Percentiles rank a stretch among this genome's conserved stretches.
These are phyloP conservation scores for Lepidium aucheri DNA, from an alignment of 345 rosid species.

Conservation along the genomic window DNA sequence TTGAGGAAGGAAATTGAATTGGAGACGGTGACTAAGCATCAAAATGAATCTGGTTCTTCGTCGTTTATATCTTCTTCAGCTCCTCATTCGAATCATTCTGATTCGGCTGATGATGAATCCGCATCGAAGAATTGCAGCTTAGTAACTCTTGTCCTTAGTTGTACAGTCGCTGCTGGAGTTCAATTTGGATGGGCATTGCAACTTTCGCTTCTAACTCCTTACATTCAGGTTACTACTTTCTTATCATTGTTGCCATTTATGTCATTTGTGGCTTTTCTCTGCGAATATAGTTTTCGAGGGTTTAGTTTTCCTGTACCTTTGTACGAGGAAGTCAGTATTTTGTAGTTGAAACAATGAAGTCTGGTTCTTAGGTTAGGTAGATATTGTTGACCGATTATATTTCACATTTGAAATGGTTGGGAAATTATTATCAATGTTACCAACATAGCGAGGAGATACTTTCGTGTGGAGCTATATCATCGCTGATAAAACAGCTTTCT, in stretches of 20 bases:
- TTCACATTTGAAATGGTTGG: not conserved
- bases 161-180: conserved; percentile 91
- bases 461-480: not conserved
- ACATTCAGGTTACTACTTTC: conserved; percentile 57
- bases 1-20: conserved; percentile 59
- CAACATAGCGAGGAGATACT: not conserved
- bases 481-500: not conserved
- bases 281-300: not conserved
- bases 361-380: not conserved
- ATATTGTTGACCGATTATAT: not conserved
- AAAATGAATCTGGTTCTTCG: conserved; percentile 30
- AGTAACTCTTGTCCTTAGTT: conserved; percentile 58
- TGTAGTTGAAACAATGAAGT: not conserved
- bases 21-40: conserved; percentile 51
- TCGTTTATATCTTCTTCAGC: conserved; percentile 19
- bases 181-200: conserved; percentile 99
- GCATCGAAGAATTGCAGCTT: conserved; percentile 42
- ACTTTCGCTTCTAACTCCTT: conserved; percentile 88
- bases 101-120: conserved; percentile 12
- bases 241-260: not conserved
- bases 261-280: not conserved
- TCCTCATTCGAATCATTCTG: conserved; percentile 20
- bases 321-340: not conserved
- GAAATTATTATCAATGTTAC: not conserved
- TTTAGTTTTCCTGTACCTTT: not conserved